Evolutionary conservation across 345 rosid species (phyloP).

Genomic region (Corymbia maculata): DNA sequence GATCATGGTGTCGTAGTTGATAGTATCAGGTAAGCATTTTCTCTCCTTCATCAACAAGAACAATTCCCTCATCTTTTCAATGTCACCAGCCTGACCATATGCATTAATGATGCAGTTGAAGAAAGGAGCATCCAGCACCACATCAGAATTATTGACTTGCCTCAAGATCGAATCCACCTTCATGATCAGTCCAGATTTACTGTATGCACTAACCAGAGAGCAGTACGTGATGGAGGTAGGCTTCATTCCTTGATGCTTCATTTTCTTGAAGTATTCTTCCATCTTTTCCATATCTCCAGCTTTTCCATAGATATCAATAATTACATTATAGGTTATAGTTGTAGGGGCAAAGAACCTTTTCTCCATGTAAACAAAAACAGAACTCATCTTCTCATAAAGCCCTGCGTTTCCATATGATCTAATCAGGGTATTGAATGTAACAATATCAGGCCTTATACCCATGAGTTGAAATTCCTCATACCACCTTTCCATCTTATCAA

Average conservation of each 20-base stretch:
- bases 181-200: conserved; percentile 40
- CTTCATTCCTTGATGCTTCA: conserved; percentile 79
- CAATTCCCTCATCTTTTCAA: conserved; percentile 58
- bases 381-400: conserved; percentile 50
- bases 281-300: conserved; percentile 44
- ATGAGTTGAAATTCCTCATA: conserved; percentile 66
- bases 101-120: conserved; percentile 75
- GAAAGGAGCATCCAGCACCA: conserved; percentile 61
- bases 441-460: conserved; percentile 57
- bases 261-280: conserved; percentile 56
- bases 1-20: conserved; percentile 68
- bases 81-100: conserved; percentile 59
- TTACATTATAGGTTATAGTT: conserved; percentile 46
- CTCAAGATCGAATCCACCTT: conserved; percentile 66
- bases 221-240: conserved; percentile 71
- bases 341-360: conserved; percentile 49
- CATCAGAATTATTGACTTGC: conserved; percentile 78
- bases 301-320: conserved; percentile 68
- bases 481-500: conserved; percentile 72
- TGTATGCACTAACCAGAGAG: conserved; percentile 58
- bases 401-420: conserved; percentile 58
- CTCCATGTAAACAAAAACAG: conserved; percentile 63
- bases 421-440: conserved; percentile 63
- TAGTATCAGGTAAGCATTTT: conserved; percentile 50
- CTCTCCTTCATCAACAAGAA: conserved; percentile 57